Evolutionary conservation across 192 early-diverging fungal species (phyloP).

Genomic region (Coemansia sp.): DNA sequence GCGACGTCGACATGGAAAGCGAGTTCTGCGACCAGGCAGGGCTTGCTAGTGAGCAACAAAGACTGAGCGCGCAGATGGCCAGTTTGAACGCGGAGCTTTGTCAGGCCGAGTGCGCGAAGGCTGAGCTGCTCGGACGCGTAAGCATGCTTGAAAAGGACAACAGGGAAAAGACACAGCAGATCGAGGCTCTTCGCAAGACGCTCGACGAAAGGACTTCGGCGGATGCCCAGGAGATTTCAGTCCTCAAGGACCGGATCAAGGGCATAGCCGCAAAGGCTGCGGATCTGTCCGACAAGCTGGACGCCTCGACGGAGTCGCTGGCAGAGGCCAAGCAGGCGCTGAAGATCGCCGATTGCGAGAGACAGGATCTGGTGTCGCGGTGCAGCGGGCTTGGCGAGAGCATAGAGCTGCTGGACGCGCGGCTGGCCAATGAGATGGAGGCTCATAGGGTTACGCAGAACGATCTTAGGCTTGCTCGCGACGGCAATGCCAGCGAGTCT

Average conservation of each 20-base stretch:
- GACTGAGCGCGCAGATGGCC: constrained; percentile 19
- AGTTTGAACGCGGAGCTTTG: constrained; percentile 17
- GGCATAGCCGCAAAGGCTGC: constrained; percentile 4
- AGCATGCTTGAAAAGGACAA: constrained; percentile 10
- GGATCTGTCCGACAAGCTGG: neutral
- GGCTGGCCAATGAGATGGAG: constrained; percentile 3
- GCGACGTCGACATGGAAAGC: neutral
- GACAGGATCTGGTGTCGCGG: constrained; percentile 1
- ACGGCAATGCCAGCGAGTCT: constrained; percentile 13
- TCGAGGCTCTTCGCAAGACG: constrained; percentile 11
- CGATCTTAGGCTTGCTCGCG: constrained; percentile 1
- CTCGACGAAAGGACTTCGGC: neutral
- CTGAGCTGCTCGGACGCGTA: neutral
- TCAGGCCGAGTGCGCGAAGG: constrained; percentile 9
- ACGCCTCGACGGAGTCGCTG: neutral
- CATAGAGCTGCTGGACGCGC: neutral
- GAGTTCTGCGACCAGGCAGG: too few relatives aligned
- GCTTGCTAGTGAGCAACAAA: neutral
- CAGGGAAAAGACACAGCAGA: constrained; percentile 4
- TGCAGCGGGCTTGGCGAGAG: constrained; percentile 10
- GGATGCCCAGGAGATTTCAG: neutral
- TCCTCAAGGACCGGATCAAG: constrained; percentile 6
- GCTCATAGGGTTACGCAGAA: constrained; percentile 2
- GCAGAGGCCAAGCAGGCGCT: constrained; percentile 7
- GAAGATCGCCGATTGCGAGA: constrained; percentile 1